These are phyloP conservation scores for Blepharisma japonicum DNA, from an alignment of 73 alveolate species.

Conservation along the genomic window DNA sequence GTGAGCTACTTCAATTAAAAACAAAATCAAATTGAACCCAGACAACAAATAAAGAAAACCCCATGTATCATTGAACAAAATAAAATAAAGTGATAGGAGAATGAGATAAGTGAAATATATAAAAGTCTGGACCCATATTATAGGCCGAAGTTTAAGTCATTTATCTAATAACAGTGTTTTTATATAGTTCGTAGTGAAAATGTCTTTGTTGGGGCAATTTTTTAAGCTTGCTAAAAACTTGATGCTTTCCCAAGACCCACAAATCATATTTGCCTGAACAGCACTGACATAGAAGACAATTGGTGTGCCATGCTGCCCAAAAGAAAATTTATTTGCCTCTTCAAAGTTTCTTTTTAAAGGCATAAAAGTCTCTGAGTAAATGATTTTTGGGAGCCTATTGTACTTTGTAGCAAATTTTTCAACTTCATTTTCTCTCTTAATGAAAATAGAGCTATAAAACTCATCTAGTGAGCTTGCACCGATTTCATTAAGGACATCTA, in stretches of 20 bases:
- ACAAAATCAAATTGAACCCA: background rate
- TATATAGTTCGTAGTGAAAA: background rate
- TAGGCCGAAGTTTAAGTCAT: slow-evolving; percentile 1
- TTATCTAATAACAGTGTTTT: background rate
- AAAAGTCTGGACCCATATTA: background rate
- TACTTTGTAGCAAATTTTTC: background rate
- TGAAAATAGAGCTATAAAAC: background rate
- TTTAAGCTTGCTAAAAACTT: background rate
- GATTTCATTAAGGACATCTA: background rate
- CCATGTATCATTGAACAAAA: background rate
- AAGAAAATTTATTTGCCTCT: background rate
- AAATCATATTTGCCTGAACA: background rate
- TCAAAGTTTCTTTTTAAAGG: background rate
- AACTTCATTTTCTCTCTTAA: background rate
- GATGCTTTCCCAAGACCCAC: background rate
- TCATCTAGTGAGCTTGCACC: background rate
- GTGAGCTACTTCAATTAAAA: slow-evolving; percentile 12
- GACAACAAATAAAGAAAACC: background rate
- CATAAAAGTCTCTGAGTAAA: background rate
- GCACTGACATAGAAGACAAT: background rate
- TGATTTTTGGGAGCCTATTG: background rate
- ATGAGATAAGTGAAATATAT: background rate
- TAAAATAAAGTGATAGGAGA: background rate
- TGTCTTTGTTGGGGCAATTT: background rate
- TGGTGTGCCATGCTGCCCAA: background rate